Conservation (phyloP, 371 early-diverging fungal genomes). For the Mucor plumbeus region DNA sequence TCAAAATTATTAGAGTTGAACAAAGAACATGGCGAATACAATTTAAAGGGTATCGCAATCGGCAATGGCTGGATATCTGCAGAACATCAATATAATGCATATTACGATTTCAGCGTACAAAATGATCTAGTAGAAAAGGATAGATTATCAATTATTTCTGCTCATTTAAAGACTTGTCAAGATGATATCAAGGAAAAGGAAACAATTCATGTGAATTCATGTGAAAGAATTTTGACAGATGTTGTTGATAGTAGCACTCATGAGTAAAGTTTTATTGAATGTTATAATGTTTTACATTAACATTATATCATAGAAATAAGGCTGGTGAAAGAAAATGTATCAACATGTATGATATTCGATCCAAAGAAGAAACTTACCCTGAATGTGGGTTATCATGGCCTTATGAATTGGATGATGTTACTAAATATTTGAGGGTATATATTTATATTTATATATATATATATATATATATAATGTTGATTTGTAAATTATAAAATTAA, state of each 20-base stretch:
- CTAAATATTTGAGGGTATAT: conserved; percentile 64
- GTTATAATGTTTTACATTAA: background rate
- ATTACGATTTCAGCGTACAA: conserved; percentile 51
- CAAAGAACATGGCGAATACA: conserved; percentile 48
- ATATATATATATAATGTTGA: too few relatives aligned
- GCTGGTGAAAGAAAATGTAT: conserved; percentile 56
- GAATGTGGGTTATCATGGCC: conserved; percentile 84
- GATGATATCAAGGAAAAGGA: conserved; percentile 24
- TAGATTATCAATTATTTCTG: conserved; percentile 20
- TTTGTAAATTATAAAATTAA: too few relatives aligned
- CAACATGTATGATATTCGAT: conserved; percentile 85
- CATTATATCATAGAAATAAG: conserved; percentile 15
- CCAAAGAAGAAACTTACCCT: conserved; percentile 61
- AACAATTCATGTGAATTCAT: conserved; percentile 29
- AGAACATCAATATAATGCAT: conserved; percentile 66
- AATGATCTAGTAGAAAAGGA: conserved; percentile 46
- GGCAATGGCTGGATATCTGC: conserved; percentile 94
- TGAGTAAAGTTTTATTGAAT: conserved; percentile 29
- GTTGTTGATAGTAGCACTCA: conserved; percentile 36
- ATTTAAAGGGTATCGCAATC: conserved; percentile 73
- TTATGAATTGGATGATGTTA: conserved; percentile 64
- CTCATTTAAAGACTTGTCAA: conserved; percentile 35
- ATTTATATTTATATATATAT: too few relatives aligned
- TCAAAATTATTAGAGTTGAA: conserved; percentile 60
- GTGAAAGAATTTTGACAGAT: conserved; percentile 40